Conservation (phyloP, 2,329 filamentous ascomycete genomes). For the Fusarium paranaense region DNA sequence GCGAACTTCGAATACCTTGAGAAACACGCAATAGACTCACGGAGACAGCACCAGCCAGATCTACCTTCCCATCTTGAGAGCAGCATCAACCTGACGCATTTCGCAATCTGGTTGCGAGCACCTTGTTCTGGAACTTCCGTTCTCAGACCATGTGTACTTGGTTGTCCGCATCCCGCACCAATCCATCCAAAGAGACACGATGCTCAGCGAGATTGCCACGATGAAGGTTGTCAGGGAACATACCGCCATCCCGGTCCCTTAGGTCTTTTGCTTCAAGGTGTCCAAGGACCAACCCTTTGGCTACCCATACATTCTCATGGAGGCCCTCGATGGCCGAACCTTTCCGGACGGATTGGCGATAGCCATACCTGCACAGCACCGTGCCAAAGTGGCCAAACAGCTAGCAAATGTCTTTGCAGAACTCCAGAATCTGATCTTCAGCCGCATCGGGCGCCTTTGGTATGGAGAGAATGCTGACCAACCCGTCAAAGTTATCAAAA, state of each 20-base stretch:
- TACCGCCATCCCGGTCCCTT: conserved; percentile 41
- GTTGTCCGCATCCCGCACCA: conserved; percentile 40
- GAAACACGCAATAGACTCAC: conserved; percentile 19
- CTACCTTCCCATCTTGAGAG: conserved; percentile 16
- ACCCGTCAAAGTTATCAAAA: conserved; percentile 39
- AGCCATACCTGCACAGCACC: conserved; percentile 30
- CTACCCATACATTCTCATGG: conserved; percentile 45
- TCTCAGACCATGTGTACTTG: conserved; percentile 44
- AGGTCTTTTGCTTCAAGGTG: conserved; percentile 35
- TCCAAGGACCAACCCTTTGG: conserved; percentile 39
- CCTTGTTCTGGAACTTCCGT: conserved; percentile 41
- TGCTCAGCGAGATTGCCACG: conserved; percentile 46
- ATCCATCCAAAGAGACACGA: conserved; percentile 29
- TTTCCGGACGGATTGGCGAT: conserved; percentile 25
- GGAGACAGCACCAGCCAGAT: conserved; percentile 16
- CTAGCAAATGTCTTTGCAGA: conserved; percentile 39
- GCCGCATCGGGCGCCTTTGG: conserved; percentile 44
- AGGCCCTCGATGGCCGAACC: conserved; percentile 32
- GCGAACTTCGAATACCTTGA: conserved; percentile 34
- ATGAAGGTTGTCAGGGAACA: conserved; percentile 38
- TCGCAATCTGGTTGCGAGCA: conserved; percentile 41
- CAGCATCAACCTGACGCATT: conserved; percentile 22
- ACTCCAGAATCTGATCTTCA: conserved; percentile 43
- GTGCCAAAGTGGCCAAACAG: conserved; percentile 42
- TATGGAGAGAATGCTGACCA: conserved; percentile 39